Percentiles rank a stretch among this genome's conserved stretches.
Conservation (phyloP, 2,329 filamentous ascomycete species). For the Talaromyces pinophilus region DNA sequence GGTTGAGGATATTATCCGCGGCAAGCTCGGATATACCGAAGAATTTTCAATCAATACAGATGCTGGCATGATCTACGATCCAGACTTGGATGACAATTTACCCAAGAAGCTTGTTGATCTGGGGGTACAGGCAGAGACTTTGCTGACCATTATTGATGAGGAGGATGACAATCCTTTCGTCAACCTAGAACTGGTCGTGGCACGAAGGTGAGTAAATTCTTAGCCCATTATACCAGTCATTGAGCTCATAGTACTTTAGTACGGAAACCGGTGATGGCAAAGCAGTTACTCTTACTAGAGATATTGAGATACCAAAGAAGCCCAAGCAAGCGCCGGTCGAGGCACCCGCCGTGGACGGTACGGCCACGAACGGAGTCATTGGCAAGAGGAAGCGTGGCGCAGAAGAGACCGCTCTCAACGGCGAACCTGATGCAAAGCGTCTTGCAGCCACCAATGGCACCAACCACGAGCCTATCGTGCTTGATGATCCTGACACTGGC, state of each 20-base stretch:
- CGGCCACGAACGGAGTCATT: conserved; percentile 24
- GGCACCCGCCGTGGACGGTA: conserved; percentile 33
- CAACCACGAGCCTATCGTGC: conserved; percentile 37
- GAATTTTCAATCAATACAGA: conserved; percentile 79
- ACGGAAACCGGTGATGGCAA: conserved; percentile 40
- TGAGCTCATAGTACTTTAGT: conserved; percentile 28
- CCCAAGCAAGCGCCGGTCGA: conserved; percentile 42
- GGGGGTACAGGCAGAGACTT: conserved; percentile 70
- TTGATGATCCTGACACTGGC: conserved; percentile 58
- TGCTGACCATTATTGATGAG: conserved; percentile 81
- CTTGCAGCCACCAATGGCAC: conserved; percentile 47
- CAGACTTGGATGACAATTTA: conserved; percentile 84
- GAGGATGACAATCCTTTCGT: conserved; percentile 69
- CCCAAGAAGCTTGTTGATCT: conserved; percentile 76
- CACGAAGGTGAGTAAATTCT: conserved; percentile 32
- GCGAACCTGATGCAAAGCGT: conserved; percentile 47
- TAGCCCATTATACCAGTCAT: background rate
- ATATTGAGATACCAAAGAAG: conserved; percentile 51
- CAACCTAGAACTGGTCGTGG: conserved; percentile 69
- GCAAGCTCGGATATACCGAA: conserved; percentile 73
- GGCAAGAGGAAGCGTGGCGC: conserved; percentile 50
- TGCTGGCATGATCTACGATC: conserved; percentile 79
- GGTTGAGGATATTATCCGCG: conserved; percentile 70
- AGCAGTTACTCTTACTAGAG: conserved; percentile 42
- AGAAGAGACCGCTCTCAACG: conserved; percentile 42